Evolutionary conservation across 2,329 filamentous ascomycete genomes (phyloP).

Genomic region (Didymellaceae sp.): DNA sequence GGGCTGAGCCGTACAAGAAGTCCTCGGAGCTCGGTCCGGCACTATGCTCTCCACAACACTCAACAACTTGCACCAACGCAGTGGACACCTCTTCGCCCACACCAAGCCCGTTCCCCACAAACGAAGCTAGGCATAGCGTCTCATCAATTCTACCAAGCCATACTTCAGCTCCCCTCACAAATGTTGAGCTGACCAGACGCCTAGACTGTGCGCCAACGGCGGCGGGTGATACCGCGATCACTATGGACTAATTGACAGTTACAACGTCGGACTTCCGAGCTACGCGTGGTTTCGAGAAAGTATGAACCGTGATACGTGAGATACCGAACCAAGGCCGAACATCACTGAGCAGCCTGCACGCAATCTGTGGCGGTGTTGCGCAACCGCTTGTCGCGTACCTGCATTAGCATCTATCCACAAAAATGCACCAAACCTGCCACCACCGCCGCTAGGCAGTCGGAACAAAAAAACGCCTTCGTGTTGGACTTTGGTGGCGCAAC

Average conservation of each 20-base stretch:
- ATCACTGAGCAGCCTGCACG: not conserved
- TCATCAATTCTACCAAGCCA: constrained; percentile 6
- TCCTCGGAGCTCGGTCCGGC: not conserved
- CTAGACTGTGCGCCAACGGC: not conserved
- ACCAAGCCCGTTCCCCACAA: not conserved
- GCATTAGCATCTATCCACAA: constrained; percentile 1
- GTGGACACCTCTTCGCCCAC: not conserved
- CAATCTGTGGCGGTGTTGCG: not conserved
- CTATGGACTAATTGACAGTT: not conserved
- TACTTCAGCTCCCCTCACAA: not conserved
- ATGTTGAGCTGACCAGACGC: not conserved
- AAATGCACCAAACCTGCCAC: not conserved
- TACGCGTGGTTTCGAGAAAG: too few species aligned
- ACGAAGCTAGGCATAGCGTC: constrained; percentile 1
- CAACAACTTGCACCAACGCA: not conserved
- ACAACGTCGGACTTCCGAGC: not conserved
- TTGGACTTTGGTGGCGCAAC: not conserved
- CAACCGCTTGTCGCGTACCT: constrained; percentile 2
- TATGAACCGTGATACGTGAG: too few species aligned
- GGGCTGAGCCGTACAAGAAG: not conserved
- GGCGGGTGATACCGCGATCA: constrained; percentile 3
- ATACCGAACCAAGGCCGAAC: not conserved
- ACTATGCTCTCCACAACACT: not conserved
- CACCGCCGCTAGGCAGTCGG: not conserved
- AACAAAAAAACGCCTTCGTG: not conserved